phyloP scores from a whole-genome alignment of 2,329 filamentous ascomycete genomes.

The Colletotrichum sansevieriae region DNA sequence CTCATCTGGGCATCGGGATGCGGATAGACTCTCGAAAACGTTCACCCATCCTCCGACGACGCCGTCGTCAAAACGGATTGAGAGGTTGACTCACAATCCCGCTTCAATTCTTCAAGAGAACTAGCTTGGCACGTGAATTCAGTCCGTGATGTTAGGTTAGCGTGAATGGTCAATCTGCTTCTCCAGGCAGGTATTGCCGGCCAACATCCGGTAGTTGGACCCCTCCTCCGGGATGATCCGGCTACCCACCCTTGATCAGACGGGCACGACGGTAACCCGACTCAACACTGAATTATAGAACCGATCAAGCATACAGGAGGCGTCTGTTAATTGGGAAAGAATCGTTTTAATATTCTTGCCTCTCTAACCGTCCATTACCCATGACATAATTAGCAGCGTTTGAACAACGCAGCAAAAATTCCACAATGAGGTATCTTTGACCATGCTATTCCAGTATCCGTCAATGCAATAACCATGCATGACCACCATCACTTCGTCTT shows the following conservation, averaged over 20 bases:
- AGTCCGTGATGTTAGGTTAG: not conserved
- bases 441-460: constrained; percentile 13
- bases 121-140: constrained; percentile 1
- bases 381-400: constrained; percentile 7
- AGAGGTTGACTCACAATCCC: not conserved
- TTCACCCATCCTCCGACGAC: not conserved
- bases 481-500: not conserved
- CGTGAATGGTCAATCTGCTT: not conserved
- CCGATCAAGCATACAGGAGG: not conserved
- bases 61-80: not conserved
- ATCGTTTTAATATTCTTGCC: constrained; percentile 8
- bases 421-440: constrained; percentile 28
- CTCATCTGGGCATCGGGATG: not conserved
- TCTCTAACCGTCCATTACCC: constrained; percentile 25
- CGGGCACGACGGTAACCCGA: constrained; percentile 7
- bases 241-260: constrained; percentile 3
- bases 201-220: not conserved
- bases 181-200: not conserved
- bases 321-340: not conserved
- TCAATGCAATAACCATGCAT: not conserved
- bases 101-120: not conserved
- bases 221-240: constrained; percentile 17
- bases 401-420: constrained; percentile 18
- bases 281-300: constrained; percentile 8
- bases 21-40: not conserved